phyloP scores from a whole-genome alignment of 2,329 filamentous ascomycete species.

The Chaetomium sp. region DNA sequence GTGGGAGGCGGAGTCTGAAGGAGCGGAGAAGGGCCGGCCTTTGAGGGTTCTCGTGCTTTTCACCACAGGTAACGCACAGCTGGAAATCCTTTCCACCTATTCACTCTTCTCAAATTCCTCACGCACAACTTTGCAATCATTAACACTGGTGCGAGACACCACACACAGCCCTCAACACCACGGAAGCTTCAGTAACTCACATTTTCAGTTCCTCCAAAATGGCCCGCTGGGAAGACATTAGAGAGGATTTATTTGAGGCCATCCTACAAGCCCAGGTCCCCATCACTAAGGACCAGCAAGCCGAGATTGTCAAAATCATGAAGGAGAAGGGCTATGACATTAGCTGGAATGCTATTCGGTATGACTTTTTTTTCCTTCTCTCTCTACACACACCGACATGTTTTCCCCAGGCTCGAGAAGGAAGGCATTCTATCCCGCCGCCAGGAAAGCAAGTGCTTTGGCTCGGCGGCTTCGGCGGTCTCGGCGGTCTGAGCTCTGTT shows the following conservation, averaged over 20 bases:
- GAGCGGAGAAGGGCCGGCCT: too few species aligned
- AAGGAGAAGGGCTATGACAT: constrained; percentile 21
- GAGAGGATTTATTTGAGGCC: constrained; percentile 26
- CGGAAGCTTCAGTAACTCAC: neutral
- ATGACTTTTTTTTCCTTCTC: constrained; percentile 11
- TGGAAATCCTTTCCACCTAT: too few species aligned
- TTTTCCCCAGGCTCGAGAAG: neutral
- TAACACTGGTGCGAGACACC: neutral
- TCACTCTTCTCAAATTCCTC: too few species aligned
- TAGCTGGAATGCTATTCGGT: constrained; percentile 34
- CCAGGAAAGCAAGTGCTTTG: constrained; percentile 2
- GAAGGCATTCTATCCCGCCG: neutral
- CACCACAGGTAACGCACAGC: too few species aligned
- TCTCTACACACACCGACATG: too few species aligned
- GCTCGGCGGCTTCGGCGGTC: neutral
- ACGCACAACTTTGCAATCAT: too few species aligned
- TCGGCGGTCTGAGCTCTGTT: too few species aligned
- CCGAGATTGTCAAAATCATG: constrained; percentile 21
- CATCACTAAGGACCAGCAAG: constrained; percentile 24
- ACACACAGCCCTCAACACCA: neutral
- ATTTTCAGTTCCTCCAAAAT: constrained; percentile 15
- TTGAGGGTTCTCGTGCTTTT: too few species aligned
- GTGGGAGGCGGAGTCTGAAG: too few species aligned
- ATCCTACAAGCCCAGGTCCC: constrained; percentile 20
- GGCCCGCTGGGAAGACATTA: constrained; percentile 28